A percentile compares a stretch with the other conserved stretches of the same genome.
Evolutionary conservation across 2,329 filamentous ascomycete genomes (phyloP).

Genomic region (Claviceps maximensis): DNA sequence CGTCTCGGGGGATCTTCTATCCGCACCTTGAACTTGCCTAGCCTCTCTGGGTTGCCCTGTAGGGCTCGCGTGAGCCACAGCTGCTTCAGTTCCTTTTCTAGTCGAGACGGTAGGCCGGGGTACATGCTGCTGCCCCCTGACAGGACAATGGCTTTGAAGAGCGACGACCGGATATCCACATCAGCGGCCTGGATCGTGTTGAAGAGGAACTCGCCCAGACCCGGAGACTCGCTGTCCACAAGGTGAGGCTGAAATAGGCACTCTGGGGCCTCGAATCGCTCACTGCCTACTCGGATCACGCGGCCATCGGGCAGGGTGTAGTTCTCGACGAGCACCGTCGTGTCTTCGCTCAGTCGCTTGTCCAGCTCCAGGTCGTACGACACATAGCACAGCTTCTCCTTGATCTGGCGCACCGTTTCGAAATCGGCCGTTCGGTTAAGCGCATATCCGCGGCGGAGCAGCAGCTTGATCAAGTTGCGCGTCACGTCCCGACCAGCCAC

Average conservation of each 20-base stretch:
- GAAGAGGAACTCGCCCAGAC: conserved; percentile 94
- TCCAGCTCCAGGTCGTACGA: conserved; percentile 96
- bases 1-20: conserved; percentile 95
- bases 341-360: conserved; percentile 91
- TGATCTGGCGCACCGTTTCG: conserved; percentile 97
- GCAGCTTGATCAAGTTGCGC: conserved; percentile 91
- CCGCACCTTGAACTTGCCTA: conserved; percentile 98
- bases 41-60: conserved; percentile 77
- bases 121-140: conserved; percentile 99
- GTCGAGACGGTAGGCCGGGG: conserved; percentile 78
- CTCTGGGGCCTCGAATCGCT: conserved; percentile 95
- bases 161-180: conserved; percentile 81
- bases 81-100: conserved; percentile 99
- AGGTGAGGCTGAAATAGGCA: conserved; percentile 98
- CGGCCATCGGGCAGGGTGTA: conserved; percentile 95
- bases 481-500: conserved; percentile 95
- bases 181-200: conserved; percentile 96
- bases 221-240: conserved; percentile 92
- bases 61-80: conserved; percentile 90
- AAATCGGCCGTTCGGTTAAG: conserved; percentile 98
- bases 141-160: conserved; percentile 95
- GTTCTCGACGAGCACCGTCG: conserved; percentile 90
- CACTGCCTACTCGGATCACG: conserved; percentile 89
- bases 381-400: conserved; percentile 99
- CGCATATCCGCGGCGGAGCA: conserved; percentile 86